Conservation (phyloP, 78 protist species). For the Speleostelium caveatum region DNA sequence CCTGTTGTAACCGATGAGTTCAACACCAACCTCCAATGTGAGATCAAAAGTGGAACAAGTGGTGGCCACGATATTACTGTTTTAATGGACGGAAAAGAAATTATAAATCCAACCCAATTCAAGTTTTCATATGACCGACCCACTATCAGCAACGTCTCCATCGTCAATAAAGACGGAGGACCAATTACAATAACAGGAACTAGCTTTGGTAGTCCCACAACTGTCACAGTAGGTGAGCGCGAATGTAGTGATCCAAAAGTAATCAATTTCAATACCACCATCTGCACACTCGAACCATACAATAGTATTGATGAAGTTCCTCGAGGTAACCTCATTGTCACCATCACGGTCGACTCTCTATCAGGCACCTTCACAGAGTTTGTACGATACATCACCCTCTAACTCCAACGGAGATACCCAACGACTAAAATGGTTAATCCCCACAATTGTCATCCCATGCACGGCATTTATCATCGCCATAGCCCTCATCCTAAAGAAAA, state of each 20-base stretch:
- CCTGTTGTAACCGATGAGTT: background rate
- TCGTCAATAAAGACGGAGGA: conserved; percentile 3
- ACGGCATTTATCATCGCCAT: no score
- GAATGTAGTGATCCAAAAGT: background rate
- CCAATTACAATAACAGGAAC: background rate
- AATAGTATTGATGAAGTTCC: background rate
- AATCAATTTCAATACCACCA: background rate
- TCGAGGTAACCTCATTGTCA: background rate
- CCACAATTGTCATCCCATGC: conserved; percentile 42
- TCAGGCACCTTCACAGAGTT: background rate
- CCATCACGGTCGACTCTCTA: background rate
- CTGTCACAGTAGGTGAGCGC: background rate
- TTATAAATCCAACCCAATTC: background rate
- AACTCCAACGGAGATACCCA: background rate
- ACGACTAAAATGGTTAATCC: conserved; percentile 32
- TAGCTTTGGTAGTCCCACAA: background rate
- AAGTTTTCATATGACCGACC: background rate
- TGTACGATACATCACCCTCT: background rate
- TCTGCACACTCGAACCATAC: background rate
- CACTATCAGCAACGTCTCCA: background rate
- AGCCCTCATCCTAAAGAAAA: no score
- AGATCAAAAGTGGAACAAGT: background rate
- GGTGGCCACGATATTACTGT: background rate
- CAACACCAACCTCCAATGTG: background rate
- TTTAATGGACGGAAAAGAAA: background rate